phyloP scores from a whole-genome alignment of 1,139 yeast species.

The Pneumocystis sp. region DNA sequence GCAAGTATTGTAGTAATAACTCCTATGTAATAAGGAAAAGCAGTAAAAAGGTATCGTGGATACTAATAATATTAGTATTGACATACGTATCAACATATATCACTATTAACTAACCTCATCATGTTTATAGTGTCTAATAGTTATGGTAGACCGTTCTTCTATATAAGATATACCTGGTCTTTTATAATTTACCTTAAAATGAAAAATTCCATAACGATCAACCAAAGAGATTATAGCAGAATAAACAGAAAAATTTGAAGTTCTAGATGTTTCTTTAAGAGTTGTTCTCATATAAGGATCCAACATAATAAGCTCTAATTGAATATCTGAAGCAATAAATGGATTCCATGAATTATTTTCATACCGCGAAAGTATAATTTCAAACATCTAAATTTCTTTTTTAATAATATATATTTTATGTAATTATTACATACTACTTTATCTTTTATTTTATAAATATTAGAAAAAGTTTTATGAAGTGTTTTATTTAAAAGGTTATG shows the following conservation, averaged over 20 bases:
- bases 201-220: slow-evolving; percentile 94
- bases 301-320: slow-evolving; percentile 74
- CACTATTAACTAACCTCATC: slow-evolving; percentile 39
- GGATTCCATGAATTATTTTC: slow-evolving; percentile 55
- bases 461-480: slow-evolving; percentile 41
- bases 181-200: slow-evolving; percentile 65
- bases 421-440: slow-evolving; percentile 14
- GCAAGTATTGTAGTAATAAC: slow-evolving; percentile 53
- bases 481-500: slow-evolving; percentile 34
- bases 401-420: slow-evolving; percentile 19
- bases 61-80: slow-evolving; percentile 23
- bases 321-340: slow-evolving; percentile 44
- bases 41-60: slow-evolving; percentile 58
- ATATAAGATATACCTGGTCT: slow-evolving; percentile 65
- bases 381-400: slow-evolving; percentile 24
- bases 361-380: slow-evolving; percentile 56
- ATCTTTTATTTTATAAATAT: slow-evolving; percentile 17
- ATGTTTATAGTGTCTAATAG: slow-evolving; percentile 88
- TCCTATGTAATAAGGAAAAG: slow-evolving; percentile 79
- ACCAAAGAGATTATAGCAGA: slow-evolving; percentile 56
- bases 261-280: slow-evolving; percentile 19
- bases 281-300: slow-evolving; percentile 85
- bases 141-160: slow-evolving; percentile 51
- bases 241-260: slow-evolving; percentile 30
- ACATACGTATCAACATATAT: background rate